Evolutionary conservation across 176 grass and related monocot species (phyloP).

Genomic region (Cenchrus purpureus): DNA sequence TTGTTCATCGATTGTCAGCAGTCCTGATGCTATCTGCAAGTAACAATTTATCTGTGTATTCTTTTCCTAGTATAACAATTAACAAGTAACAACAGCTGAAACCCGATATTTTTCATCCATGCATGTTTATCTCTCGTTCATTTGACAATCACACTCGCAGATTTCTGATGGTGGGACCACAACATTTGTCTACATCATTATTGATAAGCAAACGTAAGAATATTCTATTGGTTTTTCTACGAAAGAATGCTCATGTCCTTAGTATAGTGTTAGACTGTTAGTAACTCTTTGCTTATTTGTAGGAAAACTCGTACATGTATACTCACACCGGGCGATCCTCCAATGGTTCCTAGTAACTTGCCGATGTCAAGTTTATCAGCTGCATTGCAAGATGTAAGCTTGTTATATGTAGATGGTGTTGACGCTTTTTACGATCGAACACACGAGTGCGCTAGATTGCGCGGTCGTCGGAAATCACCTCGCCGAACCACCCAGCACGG

Average conservation of each 20-base stretch:
- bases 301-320: conserved; percentile 65
- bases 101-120: not conserved
- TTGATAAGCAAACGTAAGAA: conserved; percentile 57
- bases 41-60: no score
- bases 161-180: conserved; percentile 48
- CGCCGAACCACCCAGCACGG: no score
- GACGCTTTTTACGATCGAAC: no score
- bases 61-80: no score
- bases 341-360: conserved; percentile 51
- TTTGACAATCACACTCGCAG: conserved; percentile 27
- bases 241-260: no score
- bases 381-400: conserved; percentile 49
- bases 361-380: conserved; percentile 35
- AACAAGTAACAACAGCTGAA: no score
- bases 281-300: not conserved
- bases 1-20: not conserved
- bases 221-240: not conserved
- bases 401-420: conserved; percentile 42
- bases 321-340: conserved; percentile 46
- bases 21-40: no score
- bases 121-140: not conserved
- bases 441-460: no score
- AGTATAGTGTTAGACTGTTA: no score
- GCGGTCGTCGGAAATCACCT: no score
- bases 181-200: conserved; percentile 54